Conservation (phyloP, 2,329 filamentous ascomycete genomes). For the Pezicula neosporulosa region DNA sequence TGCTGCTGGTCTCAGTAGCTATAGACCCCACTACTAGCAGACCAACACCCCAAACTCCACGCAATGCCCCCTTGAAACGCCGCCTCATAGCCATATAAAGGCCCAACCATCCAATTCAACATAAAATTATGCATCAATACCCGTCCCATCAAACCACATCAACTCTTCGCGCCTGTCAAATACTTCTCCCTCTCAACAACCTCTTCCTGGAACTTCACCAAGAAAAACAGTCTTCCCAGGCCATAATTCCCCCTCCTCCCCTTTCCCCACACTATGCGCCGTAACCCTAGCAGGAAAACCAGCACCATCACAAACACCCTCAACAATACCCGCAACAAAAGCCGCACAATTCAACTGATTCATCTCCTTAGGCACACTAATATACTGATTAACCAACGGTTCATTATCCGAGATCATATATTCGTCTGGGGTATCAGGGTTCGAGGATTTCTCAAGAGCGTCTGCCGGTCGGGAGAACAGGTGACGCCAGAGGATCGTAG, state of each 20-base stretch:
- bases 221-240: conserved; percentile 94
- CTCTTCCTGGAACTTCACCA: conserved; percentile 88
- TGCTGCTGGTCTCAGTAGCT: background rate
- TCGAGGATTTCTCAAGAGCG: conserved; percentile 83
- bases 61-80: conserved; percentile 19
- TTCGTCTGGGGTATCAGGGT: conserved; percentile 81
- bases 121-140: background rate
- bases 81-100: conserved; percentile 1
- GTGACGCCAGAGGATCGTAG: conserved; percentile 86
- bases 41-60: conserved; percentile 16
- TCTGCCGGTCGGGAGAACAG: conserved; percentile 90
- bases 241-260: conserved; percentile 74
- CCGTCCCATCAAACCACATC: conserved; percentile 1
- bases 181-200: conserved; percentile 90
- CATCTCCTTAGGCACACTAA: conserved; percentile 93
- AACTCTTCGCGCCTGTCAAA: conserved; percentile 51
- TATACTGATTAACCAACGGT: conserved; percentile 90
- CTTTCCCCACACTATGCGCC: conserved; percentile 72
- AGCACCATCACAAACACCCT: conserved; percentile 91
- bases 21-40: conserved; percentile 1
- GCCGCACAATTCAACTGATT: conserved; percentile 94
- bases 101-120: background rate
- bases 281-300: conserved; percentile 87
- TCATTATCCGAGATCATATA: conserved; percentile 99
- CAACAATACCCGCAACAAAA: conserved; percentile 90